Base-by-base conservation (phyloP, 2,329 filamentous ascomycete genomes). In the Fusarium bulbicola region DNA sequence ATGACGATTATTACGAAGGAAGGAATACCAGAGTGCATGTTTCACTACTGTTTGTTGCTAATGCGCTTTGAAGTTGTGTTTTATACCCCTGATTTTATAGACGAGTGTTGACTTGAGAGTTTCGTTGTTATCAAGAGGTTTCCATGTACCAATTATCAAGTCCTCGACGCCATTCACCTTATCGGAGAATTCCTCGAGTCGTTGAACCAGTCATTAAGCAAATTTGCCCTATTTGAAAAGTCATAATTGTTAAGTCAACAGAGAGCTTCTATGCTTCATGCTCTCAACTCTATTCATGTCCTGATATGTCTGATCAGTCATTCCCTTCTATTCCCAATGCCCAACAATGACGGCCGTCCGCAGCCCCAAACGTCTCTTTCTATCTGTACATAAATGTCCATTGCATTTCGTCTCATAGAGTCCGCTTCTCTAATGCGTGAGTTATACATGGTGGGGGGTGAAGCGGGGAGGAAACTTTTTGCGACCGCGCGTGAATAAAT, bases 311-410 rank as follows among this genome's bases (percentile, higher is more conserved):
- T 72, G 56, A 68, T 62, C 68, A 66, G 68, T 60, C 68, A 64
- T 61, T 74, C 68, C 75, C 73, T 71, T 77, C 69, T 79, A 76
- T 77, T 74, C 76, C 77, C 73, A 80, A 80, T 78, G 78, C 79
- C 79, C 70, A 74, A 72, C 68, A 78, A 78, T 71, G 74, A 76
- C 63, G 62, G 64, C 69, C 69, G 59, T 68, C 53, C 60, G 58
- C 57, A 70, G 70, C 66, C 72, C 32, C 70, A 69, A 72, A 52
- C 47, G 46, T 71, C 68, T 68, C 59, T 61, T 71, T 74, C 70
- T 77, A 75, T 74, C 67, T 76, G 73, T 78, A 78, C 73, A 78
- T 73, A 75, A 63, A 77, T 78, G 64, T 47, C 72, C 73, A 76
- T 75, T 66, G 63, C 64, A 69, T 60, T 66, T 70, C 73, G 43